Evolutionary conservation across 352 stramenopile species (phyloP).

Genomic region (Plasmopara muralis): DNA sequence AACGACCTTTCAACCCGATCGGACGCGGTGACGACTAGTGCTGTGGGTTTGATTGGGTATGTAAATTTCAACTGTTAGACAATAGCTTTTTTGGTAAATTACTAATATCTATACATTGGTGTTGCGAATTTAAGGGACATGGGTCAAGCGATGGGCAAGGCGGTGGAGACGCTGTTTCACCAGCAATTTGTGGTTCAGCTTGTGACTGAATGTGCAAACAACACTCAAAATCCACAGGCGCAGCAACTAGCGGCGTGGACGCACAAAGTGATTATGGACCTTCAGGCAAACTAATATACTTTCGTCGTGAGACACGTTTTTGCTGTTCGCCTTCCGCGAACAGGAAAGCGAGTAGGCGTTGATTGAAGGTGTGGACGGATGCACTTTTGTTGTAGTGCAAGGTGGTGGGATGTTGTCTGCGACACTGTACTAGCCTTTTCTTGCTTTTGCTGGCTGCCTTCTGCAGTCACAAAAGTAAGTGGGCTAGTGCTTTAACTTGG

Average conservation of each 20-base stretch:
- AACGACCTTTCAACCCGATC: constrained; percentile 76
- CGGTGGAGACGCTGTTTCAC: constrained; percentile 53
- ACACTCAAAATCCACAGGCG: constrained; percentile 57
- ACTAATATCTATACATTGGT: constrained; percentile 10
- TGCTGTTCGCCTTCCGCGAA: constrained; percentile 30
- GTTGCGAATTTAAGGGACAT: constrained; percentile 58
- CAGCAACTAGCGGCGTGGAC: constrained; percentile 70
- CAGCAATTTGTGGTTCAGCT: constrained; percentile 70
- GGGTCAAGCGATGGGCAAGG: constrained; percentile 64
- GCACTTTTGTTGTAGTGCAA: constrained; percentile 15
- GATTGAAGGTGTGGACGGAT: constrained; percentile 5
- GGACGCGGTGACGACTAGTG: constrained; percentile 88
- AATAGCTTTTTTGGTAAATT: constrained; percentile 1
- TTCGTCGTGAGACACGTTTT: constrained; percentile 1
- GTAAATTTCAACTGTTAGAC: constrained; percentile 7
- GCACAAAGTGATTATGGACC: constrained; percentile 66
- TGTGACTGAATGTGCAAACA: constrained; percentile 61
- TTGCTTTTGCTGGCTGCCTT: constrained; percentile 24
- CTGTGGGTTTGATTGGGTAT: constrained; percentile 86
- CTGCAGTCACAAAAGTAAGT: constrained; percentile 19
- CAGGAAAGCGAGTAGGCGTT: constrained; percentile 1
- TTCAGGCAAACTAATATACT: constrained; percentile 44
- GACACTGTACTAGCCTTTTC: constrained; percentile 7
- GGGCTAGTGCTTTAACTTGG: constrained; percentile 5
- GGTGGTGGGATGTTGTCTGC: constrained; percentile 12